Conservation (phyloP, 805 yeast genomes). For the Zygoascus biomembranicola region DNA sequence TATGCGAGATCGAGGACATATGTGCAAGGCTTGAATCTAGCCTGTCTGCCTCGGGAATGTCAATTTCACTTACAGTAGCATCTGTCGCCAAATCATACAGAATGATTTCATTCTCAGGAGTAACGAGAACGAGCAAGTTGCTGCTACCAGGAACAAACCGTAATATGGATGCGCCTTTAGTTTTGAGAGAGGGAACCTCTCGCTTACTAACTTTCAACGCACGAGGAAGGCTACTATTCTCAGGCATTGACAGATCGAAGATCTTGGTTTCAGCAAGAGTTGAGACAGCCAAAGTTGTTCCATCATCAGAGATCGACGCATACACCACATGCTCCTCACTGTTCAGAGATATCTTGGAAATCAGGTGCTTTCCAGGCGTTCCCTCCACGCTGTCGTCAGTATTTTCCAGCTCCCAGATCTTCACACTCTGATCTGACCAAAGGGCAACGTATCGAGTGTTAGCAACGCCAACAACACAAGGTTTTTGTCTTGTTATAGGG, state of each 20-base stretch:
- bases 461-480: slow-evolving; percentile 43
- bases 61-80: slow-evolving; percentile 6
- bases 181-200: background rate
- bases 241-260: slow-evolving; percentile 42
- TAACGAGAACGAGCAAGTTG: slow-evolving; percentile 17
- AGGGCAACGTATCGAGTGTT: slow-evolving; percentile 47
- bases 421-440: slow-evolving; percentile 79
- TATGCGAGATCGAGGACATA: slow-evolving; percentile 42
- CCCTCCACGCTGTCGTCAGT: slow-evolving; percentile 23
- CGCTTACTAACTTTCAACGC: slow-evolving; percentile 2
- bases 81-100: slow-evolving; percentile 14
- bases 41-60: slow-evolving; percentile 4
- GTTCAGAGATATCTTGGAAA: slow-evolving; percentile 53
- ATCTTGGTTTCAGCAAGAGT: slow-evolving; percentile 60
- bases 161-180: slow-evolving; percentile 13
- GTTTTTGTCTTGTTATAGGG: slow-evolving; percentile 50
- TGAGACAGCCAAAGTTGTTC: slow-evolving; percentile 61
- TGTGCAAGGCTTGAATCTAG: slow-evolving; percentile 34
- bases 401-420: slow-evolving; percentile 60
- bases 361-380: slow-evolving; percentile 37
- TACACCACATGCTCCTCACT: slow-evolving; percentile 76
- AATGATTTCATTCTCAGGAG: slow-evolving; percentile 21
- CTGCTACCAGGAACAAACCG: slow-evolving; percentile 14
- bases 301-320: slow-evolving; percentile 59
- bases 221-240: background rate